phyloP scores from a whole-genome alignment of 2,329 filamentous ascomycete genomes.

The Cytospora piceicola region DNA sequence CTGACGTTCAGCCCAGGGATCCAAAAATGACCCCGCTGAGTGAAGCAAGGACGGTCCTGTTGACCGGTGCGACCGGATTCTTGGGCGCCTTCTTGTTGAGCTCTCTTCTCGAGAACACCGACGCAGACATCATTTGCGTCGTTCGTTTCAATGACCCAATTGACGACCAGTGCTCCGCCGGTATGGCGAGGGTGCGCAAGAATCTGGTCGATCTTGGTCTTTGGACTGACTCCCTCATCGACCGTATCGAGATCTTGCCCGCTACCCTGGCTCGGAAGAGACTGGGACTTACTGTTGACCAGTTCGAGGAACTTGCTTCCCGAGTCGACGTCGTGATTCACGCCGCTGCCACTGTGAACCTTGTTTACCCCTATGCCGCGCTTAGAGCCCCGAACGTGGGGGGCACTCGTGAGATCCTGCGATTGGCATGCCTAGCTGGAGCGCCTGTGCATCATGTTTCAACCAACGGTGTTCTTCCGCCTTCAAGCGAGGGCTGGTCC shows the following conservation, averaged over 20 bases:
- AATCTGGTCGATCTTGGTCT: constrained; percentile 79
- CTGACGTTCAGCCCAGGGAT: constrained; percentile 66
- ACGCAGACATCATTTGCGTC: constrained; percentile 71
- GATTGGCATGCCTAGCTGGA: constrained; percentile 67
- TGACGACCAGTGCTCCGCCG: constrained; percentile 65
- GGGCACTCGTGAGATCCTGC: constrained; percentile 77
- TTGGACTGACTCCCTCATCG: constrained; percentile 77
- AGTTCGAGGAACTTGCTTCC: constrained; percentile 66
- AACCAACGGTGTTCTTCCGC: constrained; percentile 78
- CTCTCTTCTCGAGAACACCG: constrained; percentile 68
- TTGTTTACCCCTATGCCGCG: constrained; percentile 81
- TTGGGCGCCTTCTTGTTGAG: constrained; percentile 75
- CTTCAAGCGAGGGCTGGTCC: constrained; percentile 70
- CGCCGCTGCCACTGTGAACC: constrained; percentile 76
- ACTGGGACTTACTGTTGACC: constrained; percentile 68
- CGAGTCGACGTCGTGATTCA: constrained; percentile 76
- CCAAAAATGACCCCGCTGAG: constrained; percentile 61
- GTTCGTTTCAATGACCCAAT: constrained; percentile 73
- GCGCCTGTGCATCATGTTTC: constrained; percentile 80
- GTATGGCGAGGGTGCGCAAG: constrained; percentile 72
- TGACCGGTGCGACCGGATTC: constrained; percentile 79
- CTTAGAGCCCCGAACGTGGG: constrained; percentile 74
- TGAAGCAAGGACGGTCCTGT: constrained; percentile 68
- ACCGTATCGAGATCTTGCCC: constrained; percentile 75
- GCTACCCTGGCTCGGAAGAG: constrained; percentile 72